Conservation (phyloP, 192 early-diverging fungal species). For the Geosiphon pyriformis region DNA sequence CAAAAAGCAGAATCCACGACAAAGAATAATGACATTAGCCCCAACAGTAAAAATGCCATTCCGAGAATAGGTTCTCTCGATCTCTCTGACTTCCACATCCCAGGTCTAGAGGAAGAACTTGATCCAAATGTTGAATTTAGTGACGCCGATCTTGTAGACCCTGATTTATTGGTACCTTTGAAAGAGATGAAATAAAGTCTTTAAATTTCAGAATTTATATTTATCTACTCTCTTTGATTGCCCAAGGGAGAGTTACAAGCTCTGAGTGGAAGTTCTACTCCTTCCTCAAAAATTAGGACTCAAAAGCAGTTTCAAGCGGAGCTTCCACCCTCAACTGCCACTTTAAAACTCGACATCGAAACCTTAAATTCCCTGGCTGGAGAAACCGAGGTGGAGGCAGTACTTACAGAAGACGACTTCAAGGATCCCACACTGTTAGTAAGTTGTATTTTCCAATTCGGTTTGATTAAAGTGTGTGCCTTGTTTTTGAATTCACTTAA, state of each 20-base stretch:
- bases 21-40: background rate
- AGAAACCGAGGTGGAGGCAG: conserved; percentile 54
- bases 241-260: conserved; percentile 44
- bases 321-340: conserved; percentile 5
- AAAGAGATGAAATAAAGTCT: conserved; percentile 7
- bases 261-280: conserved; percentile 29
- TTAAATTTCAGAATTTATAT: background rate
- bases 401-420: conserved; percentile 67
- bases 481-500: conserved; percentile 1
- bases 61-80: background rate
- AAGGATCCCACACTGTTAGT: conserved; percentile 72
- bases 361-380: conserved; percentile 29
- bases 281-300: conserved; percentile 24
- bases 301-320: conserved; percentile 10
- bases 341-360: conserved; percentile 26
- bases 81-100: background rate
- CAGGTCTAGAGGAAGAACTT: background rate
- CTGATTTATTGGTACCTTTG: conserved; percentile 53
- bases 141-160: conserved; percentile 45
- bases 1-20: background rate
- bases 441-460: conserved; percentile 7
- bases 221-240: background rate
- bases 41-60: background rate
- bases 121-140: conserved; percentile 30
- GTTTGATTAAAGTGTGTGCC: too few relatives aligned